Evolutionary conservation across 2,329 filamentous ascomycete genomes (phyloP), one percentile per base, ranked within the genome.

Genomic region (Nemania bipapillata): DNA sequence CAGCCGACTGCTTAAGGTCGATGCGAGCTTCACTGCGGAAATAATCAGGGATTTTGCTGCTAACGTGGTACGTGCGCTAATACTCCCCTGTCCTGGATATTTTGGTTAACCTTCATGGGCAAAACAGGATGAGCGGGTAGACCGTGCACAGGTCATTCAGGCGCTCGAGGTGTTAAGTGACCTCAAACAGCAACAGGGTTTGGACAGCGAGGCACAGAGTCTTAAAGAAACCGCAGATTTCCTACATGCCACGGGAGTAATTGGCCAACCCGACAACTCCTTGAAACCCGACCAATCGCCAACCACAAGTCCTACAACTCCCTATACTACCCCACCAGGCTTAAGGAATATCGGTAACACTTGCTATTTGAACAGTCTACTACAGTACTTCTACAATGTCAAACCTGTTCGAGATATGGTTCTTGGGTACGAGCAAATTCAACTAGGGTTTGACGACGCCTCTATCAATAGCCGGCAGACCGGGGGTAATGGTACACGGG

Each of bases 341-440:
- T 86, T 98, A 5, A 87, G 90, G 71, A 99, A 98, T 74, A 97
- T 98, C 65, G 94, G 96, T 67, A 99, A 99, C 76, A 99, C 96
- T 0, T 99, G 96, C 79, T 99, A 99, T 76, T 86, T 99, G 63
- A 99, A 99, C 83, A 98, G 95, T 80, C 87, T 99, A 56, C 85
- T 99, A 9, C 96, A 99, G 75, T 98, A 97, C 77, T 91, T 97
- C 73, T 97, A 97, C 78, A 96, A 94, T 0, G 88, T 98, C 63
- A 91, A 90, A 69, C 90, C 92, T 1, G 85, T 98, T 32, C 89
- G 95, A 57, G 87, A 96, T 4, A 87, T 97, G 72, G 90, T 97
- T 2, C 84, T 96, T 66, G 85, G 93, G 57, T 93, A 92, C 72
- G 89, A 95, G 28, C 80, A 89, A 4, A 87, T 91, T 75, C 88